A percentile compares a stretch with the other conserved stretches of the same genome.
Conservation (phyloP, 257 asterid species). For the Solanum bukasovii region DNA sequence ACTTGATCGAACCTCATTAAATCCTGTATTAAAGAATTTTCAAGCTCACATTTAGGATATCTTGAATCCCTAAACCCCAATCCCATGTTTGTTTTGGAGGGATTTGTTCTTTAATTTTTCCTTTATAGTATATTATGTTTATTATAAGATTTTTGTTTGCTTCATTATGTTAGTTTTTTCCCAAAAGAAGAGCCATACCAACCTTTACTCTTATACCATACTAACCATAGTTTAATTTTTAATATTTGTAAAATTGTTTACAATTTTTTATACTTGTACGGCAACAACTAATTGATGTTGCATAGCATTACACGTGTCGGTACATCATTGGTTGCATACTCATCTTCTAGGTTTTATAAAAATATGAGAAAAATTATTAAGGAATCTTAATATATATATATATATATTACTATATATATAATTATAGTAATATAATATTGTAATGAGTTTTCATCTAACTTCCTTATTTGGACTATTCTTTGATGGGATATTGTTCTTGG, state of each 20-base stretch:
- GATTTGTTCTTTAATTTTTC: not conserved
- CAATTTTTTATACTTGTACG: slow-evolving; percentile 17
- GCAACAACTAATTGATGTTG: slow-evolving; percentile 17
- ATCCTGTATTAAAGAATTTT: not conserved
- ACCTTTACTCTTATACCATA: slow-evolving; percentile 5
- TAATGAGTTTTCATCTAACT: slow-evolving; percentile 37
- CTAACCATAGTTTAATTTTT: not conserved
- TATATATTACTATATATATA: not conserved
- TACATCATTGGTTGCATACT: slow-evolving; percentile 17
- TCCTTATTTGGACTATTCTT: slow-evolving; percentile 31
- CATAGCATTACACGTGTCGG: slow-evolving; percentile 14
- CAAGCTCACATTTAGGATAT: slow-evolving; percentile 21
- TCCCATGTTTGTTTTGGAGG: slow-evolving; percentile 28
- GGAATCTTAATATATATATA: slow-evolving; percentile 35
- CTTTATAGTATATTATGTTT: not conserved
- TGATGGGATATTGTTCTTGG: slow-evolving; percentile 15
- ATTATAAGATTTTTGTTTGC: not conserved
- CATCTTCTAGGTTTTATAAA: slow-evolving; percentile 15
- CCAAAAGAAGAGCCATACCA: slow-evolving; percentile 49
- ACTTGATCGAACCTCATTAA: not conserved
- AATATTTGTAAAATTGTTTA: not conserved
- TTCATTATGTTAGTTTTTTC: slow-evolving; percentile 8
- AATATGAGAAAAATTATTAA: slow-evolving; percentile 12
- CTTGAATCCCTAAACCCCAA: slow-evolving; percentile 27
- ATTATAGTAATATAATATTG: not conserved